Percentiles rank a stretch among this genome's conserved stretches.
Conservation (phyloP, 106 monocot species). For the Cymbidium sinense region DNA sequence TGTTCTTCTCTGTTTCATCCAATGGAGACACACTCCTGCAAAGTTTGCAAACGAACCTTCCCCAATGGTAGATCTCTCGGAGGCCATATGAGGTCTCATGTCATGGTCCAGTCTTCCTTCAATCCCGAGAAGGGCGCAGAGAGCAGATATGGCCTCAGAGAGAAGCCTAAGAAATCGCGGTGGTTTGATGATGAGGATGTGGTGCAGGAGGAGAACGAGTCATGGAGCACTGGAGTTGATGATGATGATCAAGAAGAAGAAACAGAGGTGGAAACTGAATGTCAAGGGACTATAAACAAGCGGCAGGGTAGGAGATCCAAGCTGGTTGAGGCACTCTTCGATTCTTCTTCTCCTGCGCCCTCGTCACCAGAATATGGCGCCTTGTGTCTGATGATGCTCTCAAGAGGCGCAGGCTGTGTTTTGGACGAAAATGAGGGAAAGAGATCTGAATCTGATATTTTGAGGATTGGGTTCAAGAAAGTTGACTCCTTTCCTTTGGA, state of each 20-base stretch:
- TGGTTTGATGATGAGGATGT: slow-evolving; percentile 1
- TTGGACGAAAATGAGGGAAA: background rate
- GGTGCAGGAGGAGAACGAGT: background rate
- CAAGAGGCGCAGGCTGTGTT: slow-evolving; percentile 3
- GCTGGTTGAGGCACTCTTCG: background rate
- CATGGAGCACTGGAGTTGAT: slow-evolving; percentile 8
- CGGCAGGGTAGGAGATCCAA: background rate
- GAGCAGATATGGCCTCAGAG: slow-evolving; percentile 7
- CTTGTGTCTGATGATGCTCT: slow-evolving; percentile 15
- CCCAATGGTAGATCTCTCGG: slow-evolving; percentile 34
- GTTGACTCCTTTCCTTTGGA: slow-evolving; percentile 4
- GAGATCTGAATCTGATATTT: slow-evolving; percentile 8
- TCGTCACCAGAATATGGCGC: slow-evolving; percentile 4
- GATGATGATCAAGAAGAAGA: background rate
- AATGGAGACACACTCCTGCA: slow-evolving; percentile 31
- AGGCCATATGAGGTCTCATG: slow-evolving; percentile 57
- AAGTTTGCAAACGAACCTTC: slow-evolving; percentile 36
- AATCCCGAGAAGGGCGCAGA: background rate
- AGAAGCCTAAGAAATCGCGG: slow-evolving; percentile 15
- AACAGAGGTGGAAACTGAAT: background rate
- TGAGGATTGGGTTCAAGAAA: slow-evolving; percentile 9
- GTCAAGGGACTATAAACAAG: background rate
- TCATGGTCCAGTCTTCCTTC: background rate
- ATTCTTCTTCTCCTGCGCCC: background rate
- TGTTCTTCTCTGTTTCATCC: background rate